Conservation (phyloP, 345 rosid genomes). For the Draba incana region DNA sequence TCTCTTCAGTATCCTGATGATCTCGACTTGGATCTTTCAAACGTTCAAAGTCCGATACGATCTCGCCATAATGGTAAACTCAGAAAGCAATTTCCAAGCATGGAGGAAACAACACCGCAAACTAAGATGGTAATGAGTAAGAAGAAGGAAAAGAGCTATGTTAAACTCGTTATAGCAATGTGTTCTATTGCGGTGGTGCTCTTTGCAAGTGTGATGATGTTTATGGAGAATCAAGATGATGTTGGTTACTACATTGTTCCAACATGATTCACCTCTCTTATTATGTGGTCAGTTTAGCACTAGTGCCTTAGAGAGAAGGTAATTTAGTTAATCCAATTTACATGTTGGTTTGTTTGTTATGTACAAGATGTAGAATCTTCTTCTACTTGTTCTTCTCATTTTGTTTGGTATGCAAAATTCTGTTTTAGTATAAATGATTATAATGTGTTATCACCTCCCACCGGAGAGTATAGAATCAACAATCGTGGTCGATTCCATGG, state of each 20-base stretch:
- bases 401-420: slow-evolving; percentile 21
- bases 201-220: slow-evolving; percentile 37
- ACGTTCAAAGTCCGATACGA: slow-evolving; percentile 49
- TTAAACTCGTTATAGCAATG: slow-evolving; percentile 46
- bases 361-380: slow-evolving; percentile 14
- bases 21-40: slow-evolving; percentile 50
- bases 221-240: slow-evolving; percentile 45
- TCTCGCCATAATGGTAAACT: slow-evolving; percentile 44
- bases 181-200: slow-evolving; percentile 47
- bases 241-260: slow-evolving; percentile 58
- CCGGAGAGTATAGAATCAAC: slow-evolving; percentile 54
- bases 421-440: slow-evolving; percentile 6
- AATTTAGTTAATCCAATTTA: slow-evolving; percentile 19
- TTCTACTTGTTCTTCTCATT: slow-evolving; percentile 18
- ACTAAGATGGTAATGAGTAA: slow-evolving; percentile 30
- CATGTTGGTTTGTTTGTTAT: slow-evolving; percentile 35
- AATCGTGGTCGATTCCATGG: too few species aligned
- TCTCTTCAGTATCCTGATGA: slow-evolving; percentile 78
- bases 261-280: slow-evolving; percentile 33
- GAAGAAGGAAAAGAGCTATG: slow-evolving; percentile 34
- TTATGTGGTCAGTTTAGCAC: slow-evolving; percentile 5
- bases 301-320: slow-evolving; percentile 21
- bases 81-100: slow-evolving; percentile 42
- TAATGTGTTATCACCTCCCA: slow-evolving; percentile 45
- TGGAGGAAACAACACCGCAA: slow-evolving; percentile 51